A percentile compares a stretch with the other conserved stretches of the same genome.
These are phyloP conservation scores for Trichoderma reesei DNA, from an alignment of 495 filamentous ascomycete genomes.

Conservation along the genomic window DNA sequence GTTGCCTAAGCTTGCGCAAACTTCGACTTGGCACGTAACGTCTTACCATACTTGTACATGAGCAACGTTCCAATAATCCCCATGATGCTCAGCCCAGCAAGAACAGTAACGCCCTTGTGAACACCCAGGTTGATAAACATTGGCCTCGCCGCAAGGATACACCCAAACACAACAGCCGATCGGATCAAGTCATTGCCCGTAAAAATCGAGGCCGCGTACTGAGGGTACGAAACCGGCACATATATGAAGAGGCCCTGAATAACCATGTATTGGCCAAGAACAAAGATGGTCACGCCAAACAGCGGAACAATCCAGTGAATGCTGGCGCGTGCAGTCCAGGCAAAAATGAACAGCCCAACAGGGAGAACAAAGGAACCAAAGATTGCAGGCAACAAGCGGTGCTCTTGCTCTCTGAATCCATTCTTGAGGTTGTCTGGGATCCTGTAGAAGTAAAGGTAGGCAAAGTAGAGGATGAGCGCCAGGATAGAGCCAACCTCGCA, in stretches of 20 bases:
- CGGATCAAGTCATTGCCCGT: neutral
- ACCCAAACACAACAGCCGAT: neutral
- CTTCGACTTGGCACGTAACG: neutral
- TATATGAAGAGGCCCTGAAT: constrained; percentile 3
- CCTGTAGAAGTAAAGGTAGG: neutral
- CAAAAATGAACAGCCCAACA: constrained; percentile 12
- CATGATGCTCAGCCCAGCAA: neutral
- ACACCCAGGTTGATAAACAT: neutral
- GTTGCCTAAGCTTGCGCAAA: neutral
- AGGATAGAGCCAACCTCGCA: neutral
- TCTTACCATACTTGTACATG: neutral
- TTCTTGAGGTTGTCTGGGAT: neutral
- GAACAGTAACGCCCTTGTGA: neutral
- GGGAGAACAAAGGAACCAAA: constrained; percentile 7
- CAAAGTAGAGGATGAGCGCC: neutral
- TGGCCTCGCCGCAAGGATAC: neutral
- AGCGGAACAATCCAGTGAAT: constrained; percentile 48
- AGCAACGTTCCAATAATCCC: neutral
- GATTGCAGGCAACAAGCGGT: neutral
- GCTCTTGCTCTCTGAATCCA: neutral
- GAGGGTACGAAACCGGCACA: neutral
- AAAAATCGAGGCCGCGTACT: neutral
- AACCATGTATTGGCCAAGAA: neutral
- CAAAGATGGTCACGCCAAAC: constrained; percentile 39
- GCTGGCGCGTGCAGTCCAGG: constrained; percentile 44